Percentiles rank a stretch among this genome's conserved stretches.
Evolutionary conservation across 306 rosid species (phyloP).

Genomic region (Cucumis sativus): DNA sequence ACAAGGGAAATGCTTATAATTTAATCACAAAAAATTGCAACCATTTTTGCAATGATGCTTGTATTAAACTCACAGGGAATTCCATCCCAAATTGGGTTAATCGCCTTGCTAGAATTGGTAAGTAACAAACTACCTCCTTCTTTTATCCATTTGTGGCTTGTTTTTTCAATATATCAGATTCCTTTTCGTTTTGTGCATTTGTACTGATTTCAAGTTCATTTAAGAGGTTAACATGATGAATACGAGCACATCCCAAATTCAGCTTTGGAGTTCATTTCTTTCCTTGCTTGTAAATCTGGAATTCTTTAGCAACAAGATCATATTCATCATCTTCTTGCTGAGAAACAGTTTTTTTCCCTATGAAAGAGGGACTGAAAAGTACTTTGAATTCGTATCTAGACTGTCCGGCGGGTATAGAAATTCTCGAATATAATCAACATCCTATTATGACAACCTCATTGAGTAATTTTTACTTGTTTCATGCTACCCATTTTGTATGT

Average conservation of each 20-base stretch:
- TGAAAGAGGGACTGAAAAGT: background rate
- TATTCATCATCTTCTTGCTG: background rate
- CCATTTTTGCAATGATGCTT: slow-evolving; percentile 82
- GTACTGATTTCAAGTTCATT: background rate
- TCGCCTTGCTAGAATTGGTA: slow-evolving; percentile 92
- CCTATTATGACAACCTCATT: too few relatives aligned
- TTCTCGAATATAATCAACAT: too few relatives aligned
- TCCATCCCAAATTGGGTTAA: slow-evolving; percentile 87
- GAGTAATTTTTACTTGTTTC: background rate
- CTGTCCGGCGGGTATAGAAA: too few relatives aligned
- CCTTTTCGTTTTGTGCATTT: background rate
- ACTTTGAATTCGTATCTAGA: background rate
- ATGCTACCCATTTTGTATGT: background rate
- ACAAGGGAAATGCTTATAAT: slow-evolving; percentile 80
- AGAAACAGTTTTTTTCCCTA: background rate
- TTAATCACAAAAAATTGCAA: slow-evolving; percentile 81
- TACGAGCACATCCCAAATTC: background rate
- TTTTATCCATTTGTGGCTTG: background rate
- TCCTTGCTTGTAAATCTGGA: background rate
- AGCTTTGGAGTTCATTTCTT: background rate
- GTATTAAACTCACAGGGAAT: slow-evolving; percentile 62
- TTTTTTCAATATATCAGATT: background rate
- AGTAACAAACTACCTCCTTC: slow-evolving; percentile 19
- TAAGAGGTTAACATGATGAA: background rate
- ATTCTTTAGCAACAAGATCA: background rate